These are phyloP conservation scores for Paxillus involutus DNA, from an alignment of 768 basidiomycete genomes.

Conservation along the genomic window DNA sequence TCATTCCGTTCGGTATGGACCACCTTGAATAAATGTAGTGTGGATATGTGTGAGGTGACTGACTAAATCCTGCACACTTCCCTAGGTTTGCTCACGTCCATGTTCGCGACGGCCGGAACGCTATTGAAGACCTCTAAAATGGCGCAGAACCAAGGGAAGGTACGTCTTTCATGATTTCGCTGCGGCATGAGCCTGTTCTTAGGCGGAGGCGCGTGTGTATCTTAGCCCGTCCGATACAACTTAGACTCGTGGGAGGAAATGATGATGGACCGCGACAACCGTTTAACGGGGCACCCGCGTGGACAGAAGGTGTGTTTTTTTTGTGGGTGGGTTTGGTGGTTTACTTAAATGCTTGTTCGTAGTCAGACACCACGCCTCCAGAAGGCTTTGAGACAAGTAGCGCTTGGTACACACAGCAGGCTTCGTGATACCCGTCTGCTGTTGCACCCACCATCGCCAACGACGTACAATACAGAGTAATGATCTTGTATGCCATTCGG, in stretches of 20 bases:
- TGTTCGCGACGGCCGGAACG: slow-evolving; percentile 92
- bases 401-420: slow-evolving; percentile 68
- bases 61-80: slow-evolving; percentile 5
- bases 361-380: slow-evolving; percentile 73
- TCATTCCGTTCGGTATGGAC: slow-evolving; percentile 86
- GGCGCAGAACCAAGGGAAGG: slow-evolving; percentile 91
- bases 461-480: no score
- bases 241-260: slow-evolving; percentile 91
- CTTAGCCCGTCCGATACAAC: slow-evolving; percentile 78
- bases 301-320: slow-evolving; percentile 76
- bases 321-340: not conserved
- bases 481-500: no score
- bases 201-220: not conserved
- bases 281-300: slow-evolving; percentile 82
- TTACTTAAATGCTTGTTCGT: not conserved
- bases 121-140: slow-evolving; percentile 76
- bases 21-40: not conserved
- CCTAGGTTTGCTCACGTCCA: slow-evolving; percentile 75
- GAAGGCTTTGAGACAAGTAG: slow-evolving; percentile 71
- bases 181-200: not conserved
- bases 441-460: no score
- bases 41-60: no score
- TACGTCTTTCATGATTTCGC: slow-evolving; percentile 25
- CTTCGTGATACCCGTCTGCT: slow-evolving; percentile 29
- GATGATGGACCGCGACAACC: slow-evolving; percentile 92